These are phyloP conservation scores for Dactylellina sp. DNA, from an alignment of 2,329 filamentous ascomycete species.

Conservation along the genomic window DNA sequence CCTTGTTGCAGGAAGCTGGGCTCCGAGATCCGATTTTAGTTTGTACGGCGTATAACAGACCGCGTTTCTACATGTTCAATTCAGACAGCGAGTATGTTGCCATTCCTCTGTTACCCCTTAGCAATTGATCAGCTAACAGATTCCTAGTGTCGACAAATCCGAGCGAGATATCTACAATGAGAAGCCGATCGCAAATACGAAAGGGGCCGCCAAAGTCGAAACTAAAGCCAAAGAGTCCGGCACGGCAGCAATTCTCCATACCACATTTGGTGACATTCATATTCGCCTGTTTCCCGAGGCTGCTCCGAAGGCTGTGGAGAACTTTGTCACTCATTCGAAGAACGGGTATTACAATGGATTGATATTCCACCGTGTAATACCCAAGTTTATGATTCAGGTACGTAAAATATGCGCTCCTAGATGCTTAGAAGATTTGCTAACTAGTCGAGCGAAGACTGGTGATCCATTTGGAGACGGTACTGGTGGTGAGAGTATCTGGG, in stretches of 20 bases:
- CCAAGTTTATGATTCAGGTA: conserved; percentile 96
- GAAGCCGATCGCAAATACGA: conserved; percentile 74
- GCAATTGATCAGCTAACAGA: conserved; percentile 73
- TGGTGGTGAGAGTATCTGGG: conserved; percentile 91
- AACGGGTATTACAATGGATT: conserved; percentile 97
- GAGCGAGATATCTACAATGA: conserved; percentile 95
- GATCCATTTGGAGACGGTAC: conserved; percentile 90
- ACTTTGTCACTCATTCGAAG: conserved; percentile 91
- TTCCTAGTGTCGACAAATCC: conserved; percentile 76
- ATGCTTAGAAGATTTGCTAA: conserved; percentile 72
- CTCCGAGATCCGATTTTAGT: conserved; percentile 89
- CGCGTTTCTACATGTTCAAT: conserved; percentile 96
- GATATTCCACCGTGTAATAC: conserved; percentile 96
- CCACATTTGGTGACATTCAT: conserved; percentile 91
- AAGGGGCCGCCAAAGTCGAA: conserved; percentile 62
- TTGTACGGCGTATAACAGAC: conserved; percentile 83
- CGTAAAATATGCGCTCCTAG: background rate
- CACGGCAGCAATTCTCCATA: conserved; percentile 86
- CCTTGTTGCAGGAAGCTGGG: conserved; percentile 90
- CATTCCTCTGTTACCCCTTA: background rate
- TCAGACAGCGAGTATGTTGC: conserved; percentile 43
- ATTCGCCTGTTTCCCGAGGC: conserved; percentile 92
- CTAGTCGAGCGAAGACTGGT: conserved; percentile 95
- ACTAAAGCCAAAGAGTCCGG: conserved; percentile 78
- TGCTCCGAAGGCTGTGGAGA: conserved; percentile 94